Base-by-base conservation (phyloP, 1,139 yeast species). In the Geotrichum citri-aurantii region DNA sequence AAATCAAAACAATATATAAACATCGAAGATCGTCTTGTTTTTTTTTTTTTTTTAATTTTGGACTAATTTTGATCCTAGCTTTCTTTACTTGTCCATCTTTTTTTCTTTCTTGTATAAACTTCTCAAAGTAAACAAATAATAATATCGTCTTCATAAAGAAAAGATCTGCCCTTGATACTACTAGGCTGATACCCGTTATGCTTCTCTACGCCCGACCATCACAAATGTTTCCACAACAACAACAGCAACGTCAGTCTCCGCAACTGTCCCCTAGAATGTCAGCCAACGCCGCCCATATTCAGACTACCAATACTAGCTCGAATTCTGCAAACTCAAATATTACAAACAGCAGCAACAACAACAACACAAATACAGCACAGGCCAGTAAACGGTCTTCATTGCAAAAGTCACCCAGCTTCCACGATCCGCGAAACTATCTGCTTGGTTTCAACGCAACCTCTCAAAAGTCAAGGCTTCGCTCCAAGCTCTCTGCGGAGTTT, bases 371-470 rank as follows among this genome's bases (percentile, higher is more conserved):
- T 37, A 3, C 42, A 14, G 17, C n/a, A n/a, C 42, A 37, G 19
- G 19, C 42, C 6, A 37, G 42, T 37, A 37, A 12, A 17, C 42
- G 42, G 19, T n/a, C 42, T 2, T n/a, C 50, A 4, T 12, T 23
- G 6, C 50, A 24, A 10, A 23, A 8, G 17, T 33, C 29, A 11
- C 49, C 17, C 26, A 37, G 48, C 23, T 48, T 54, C 48, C 56
- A 54, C 29, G 56, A 54, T 14, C 56, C 56, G 27, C 46, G 31
- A 10, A 26, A 46, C 37, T 48, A 54, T 17, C 26, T 29, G 19
- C 23, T 27, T 3, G 52, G 29, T 14, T 49, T 29, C 12, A 31
- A 49, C 4, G 24, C 26, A 8, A 17, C 21, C n/a, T 19, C 52
- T 29, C 42, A 21, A 14, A 49, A 31, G n/a, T 49, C 52, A 17